Conservation (phyloP, 2,329 filamentous ascomycete genomes). For the Talaromyces sp. region DNA sequence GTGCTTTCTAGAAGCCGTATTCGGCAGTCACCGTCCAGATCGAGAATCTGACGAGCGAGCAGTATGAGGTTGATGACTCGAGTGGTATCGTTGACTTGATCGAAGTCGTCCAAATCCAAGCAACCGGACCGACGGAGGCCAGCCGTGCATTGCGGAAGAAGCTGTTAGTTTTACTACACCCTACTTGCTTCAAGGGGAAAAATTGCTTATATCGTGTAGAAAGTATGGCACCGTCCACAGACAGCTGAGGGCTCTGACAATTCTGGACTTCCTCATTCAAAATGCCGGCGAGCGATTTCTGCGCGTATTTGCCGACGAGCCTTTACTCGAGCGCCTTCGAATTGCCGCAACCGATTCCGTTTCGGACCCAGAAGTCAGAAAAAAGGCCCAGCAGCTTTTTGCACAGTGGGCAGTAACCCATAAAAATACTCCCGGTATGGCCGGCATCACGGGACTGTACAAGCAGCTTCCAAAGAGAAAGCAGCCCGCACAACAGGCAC, state of each 20-base stretch:
- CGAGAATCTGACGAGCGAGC: conserved; percentile 82
- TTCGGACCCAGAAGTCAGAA: conserved; percentile 77
- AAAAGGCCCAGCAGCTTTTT: conserved; percentile 84
- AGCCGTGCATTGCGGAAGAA: conserved; percentile 93
- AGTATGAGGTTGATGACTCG: conserved; percentile 84
- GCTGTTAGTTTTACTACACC: conserved; percentile 50
- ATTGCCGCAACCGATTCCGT: conserved; percentile 80
- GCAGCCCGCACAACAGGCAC: conserved; percentile 67
- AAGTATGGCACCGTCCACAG: conserved; percentile 96
- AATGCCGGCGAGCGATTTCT: conserved; percentile 89
- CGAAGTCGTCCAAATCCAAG: conserved; percentile 86
- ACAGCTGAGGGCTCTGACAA: conserved; percentile 79
- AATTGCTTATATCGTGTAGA: conserved; percentile 29
- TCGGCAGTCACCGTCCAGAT: conserved; percentile 90
- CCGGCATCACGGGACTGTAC: conserved; percentile 73
- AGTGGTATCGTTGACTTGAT: conserved; percentile 90
- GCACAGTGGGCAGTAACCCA: conserved; percentile 80
- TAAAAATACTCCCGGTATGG: conserved; percentile 72
- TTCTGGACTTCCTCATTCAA: conserved; percentile 89
- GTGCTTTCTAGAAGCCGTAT: conserved; percentile 65
- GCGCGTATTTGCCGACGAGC: conserved; percentile 81
- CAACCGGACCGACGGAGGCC: conserved; percentile 79
- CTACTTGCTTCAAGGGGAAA: not conserved
- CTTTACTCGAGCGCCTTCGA: conserved; percentile 82
- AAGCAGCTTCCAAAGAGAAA: conserved; percentile 63